Evolutionary conservation across 345 rosid genomes (phyloP), one percentile per base, ranked within the genome.

Genomic region (Gossypium longicalyx): DNA sequence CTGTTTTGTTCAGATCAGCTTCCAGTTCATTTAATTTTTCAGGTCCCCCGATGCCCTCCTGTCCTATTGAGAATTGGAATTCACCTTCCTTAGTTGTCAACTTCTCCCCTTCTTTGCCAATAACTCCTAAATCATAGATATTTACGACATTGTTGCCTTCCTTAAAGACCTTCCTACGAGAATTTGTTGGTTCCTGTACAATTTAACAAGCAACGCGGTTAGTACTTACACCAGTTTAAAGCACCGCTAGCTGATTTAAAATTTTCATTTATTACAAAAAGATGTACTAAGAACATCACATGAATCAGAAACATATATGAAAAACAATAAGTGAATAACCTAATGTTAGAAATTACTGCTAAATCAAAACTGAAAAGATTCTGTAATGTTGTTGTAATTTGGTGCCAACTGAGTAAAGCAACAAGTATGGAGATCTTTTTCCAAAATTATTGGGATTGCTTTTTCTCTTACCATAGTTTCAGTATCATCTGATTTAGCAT

Each of bases 151-250:
- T 7, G 60, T 67, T 63, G 49, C 59, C 72, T 75, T 80, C 76
- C 62, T 45, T 38, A 7, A 60, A 44, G 65, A 45, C 29, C 49
- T 76, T 48, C 57, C 56, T 19, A 4, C 57, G 27, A 82, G 61
- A 64, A 70, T 64, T 74, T 47, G 44, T 53, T 1, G 67, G 17
- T 76, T 62, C 80, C 83, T 82, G 67, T 77, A 79, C 65, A 80
- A 68, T 79, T 63, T 77, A 76, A 78, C 17, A 70, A 62, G 41
- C 75, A 67, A 27, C 22, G 34, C 19, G 44, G 29, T 43, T 22
- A 47, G 72, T 76, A 58, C 23, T 53, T 68, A n/a, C 13, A 80
- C 8, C 51, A 47, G 9, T 19, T 69, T 53, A 73, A 52, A 2
- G n/a, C 29, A 47, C 19, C 9, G 56, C 9, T 25, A 34, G 41